Evolutionary conservation across 495 filamentous ascomycete species (phyloP), one percentile per base, ranked within the genome.

Genomic region (Penicillium riverlandense): DNA sequence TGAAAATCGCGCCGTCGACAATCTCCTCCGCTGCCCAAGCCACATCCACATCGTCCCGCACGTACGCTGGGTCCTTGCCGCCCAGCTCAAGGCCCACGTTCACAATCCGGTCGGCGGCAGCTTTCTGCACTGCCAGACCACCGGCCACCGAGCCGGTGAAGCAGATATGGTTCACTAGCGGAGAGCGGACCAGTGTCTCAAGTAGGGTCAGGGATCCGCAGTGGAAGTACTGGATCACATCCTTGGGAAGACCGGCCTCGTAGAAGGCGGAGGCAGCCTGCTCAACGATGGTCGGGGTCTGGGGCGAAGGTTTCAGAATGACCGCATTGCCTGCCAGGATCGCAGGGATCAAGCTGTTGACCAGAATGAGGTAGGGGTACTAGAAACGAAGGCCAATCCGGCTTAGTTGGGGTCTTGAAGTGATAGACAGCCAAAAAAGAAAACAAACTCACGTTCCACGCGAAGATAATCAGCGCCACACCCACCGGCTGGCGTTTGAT

Each of bases 131-230:
- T 1, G 83, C 77, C 35, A 95, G 67, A 8, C 90, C 90, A 34
- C 88, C 87, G 22, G 83, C 82, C 2, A 95, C 86, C 5, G 90
- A 96, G n/a, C 90, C 90, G 2, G 90, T 96, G 61, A 96, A 96
- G 65, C 87, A 90, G 35, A 96, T 77, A 9, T 87, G 70, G 30
- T 79, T 70, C 43, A 96, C 75, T 44, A 81, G 75, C 0, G 88
- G 85, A 36, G 84, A 76, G n/a, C 79, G 70, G 29, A 90, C 75
- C 14, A 96, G 63, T 1, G 76, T 70, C 59, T 91, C 84, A 43
- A 96, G 78, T 32, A 78, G 72, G 29, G 66, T 57, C 13, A 80
- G 72, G 34, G 86, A 85, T 8, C 90, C 90, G 52, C 82, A 85
- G 68, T 96, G 90, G 63, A 95, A 86, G 49, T 84, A 90, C 62